phyloP scores from a whole-genome alignment of 352 stramenopile species.

The Phytophthora parvispora region DNA sequence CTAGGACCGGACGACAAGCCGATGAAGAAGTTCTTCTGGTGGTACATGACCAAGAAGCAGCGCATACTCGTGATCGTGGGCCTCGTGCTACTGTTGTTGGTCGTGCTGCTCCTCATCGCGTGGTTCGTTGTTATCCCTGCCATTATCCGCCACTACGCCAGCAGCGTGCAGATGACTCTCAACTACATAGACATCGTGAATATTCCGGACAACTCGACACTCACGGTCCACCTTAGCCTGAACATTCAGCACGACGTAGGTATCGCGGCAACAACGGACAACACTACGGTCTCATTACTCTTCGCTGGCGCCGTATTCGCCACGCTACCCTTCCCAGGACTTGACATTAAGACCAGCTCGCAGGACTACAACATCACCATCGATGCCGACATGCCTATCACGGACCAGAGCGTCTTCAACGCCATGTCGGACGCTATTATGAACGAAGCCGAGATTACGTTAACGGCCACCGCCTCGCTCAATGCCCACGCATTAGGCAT shows the following conservation, averaged over 20 bases:
- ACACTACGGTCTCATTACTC: slow-evolving; percentile 47
- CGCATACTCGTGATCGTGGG: slow-evolving; percentile 48
- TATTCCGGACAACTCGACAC: slow-evolving; percentile 44
- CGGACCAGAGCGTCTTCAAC: slow-evolving; percentile 52
- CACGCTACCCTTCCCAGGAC: slow-evolving; percentile 49
- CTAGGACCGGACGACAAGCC: slow-evolving; percentile 15
- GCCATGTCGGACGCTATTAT: slow-evolving; percentile 49
- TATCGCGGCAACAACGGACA: slow-evolving; percentile 50
- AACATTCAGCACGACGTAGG: slow-evolving; percentile 53
- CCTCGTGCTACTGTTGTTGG: slow-evolving; percentile 42
- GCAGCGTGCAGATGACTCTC: slow-evolving; percentile 58
- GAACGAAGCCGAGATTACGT: slow-evolving; percentile 42
- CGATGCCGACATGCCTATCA: slow-evolving; percentile 42
- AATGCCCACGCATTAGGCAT: slow-evolving; percentile 52
- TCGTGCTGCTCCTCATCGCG: slow-evolving; percentile 56
- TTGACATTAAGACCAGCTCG: slow-evolving; percentile 48
- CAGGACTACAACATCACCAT: slow-evolving; percentile 65
- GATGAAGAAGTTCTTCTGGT: slow-evolving; percentile 57
- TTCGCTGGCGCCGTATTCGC: slow-evolving; percentile 56
- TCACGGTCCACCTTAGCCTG: slow-evolving; percentile 62
- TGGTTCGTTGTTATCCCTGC: slow-evolving; percentile 71
- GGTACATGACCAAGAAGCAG: slow-evolving; percentile 61
- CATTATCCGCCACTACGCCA: slow-evolving; percentile 59
- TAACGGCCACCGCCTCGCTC: slow-evolving; percentile 44
- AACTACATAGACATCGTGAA: slow-evolving; percentile 74